Evolutionary conservation across 495 filamentous ascomycete genomes (phyloP).

Genomic region (Niebla homalea): DNA sequence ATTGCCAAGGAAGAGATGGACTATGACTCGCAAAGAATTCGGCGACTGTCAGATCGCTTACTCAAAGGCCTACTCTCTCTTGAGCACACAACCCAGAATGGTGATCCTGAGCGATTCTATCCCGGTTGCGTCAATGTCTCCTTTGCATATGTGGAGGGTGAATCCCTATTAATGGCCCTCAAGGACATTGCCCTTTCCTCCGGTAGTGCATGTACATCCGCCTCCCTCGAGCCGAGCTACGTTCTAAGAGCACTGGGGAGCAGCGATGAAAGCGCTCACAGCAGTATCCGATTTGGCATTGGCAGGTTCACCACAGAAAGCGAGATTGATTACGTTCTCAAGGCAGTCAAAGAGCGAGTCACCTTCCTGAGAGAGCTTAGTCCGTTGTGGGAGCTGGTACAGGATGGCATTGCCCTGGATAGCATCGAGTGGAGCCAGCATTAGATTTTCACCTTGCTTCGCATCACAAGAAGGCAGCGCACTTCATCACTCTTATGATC

Average conservation of each 20-base stretch:
- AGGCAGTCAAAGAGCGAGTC: constrained; percentile 82
- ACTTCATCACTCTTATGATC: too few species aligned
- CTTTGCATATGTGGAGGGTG: constrained; percentile 95
- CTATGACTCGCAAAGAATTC: constrained; percentile 85
- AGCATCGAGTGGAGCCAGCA: constrained; percentile 98
- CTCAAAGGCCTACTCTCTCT: constrained; percentile 67
- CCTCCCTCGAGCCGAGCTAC: constrained; percentile 91
- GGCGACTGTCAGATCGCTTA: constrained; percentile 67
- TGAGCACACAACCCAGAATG: constrained; percentile 88
- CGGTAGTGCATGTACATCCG: constrained; percentile 92
- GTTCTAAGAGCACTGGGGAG: constrained; percentile 85
- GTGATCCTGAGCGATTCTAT: constrained; percentile 70
- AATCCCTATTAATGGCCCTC: constrained; percentile 93
- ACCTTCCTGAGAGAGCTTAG: constrained; percentile 88
- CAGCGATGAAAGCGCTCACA: constrained; percentile 95
- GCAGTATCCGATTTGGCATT: constrained; percentile 94
- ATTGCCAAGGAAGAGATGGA: constrained; percentile 82
- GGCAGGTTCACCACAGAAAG: constrained; percentile 89
- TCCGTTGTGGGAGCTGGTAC: constrained; percentile 94
- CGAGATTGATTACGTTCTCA: constrained; percentile 95
- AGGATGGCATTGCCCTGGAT: constrained; percentile 89
- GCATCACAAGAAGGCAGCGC: too few species aligned
- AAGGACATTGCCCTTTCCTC: constrained; percentile 97
- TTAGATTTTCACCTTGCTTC: constrained; percentile 23
- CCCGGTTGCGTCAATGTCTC: constrained; percentile 97